Evolutionary conservation across 768 basidiomycete species (phyloP), one percentile per base, ranked within the genome.

Genomic region (Pulveroboletus frians): DNA sequence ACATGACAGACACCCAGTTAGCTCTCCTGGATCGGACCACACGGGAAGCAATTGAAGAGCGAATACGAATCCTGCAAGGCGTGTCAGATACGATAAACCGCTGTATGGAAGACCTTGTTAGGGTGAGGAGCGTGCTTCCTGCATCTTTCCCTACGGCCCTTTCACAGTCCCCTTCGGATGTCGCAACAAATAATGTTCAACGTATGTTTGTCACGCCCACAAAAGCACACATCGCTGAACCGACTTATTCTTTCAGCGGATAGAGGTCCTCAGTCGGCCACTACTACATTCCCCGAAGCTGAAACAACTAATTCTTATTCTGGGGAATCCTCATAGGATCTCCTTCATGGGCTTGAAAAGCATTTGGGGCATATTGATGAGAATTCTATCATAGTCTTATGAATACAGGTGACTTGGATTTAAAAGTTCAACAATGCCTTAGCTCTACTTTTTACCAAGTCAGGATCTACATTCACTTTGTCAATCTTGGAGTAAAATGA

Each of bases 11-110:
- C 14, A 78, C 78, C 35, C 86, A 91, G 57, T 71, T 92, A 11
- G 70, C 75, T 15, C 67, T 74, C 17, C 69, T 92, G 67, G 88
- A 92, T 54, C 69, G 59, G 23, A 62, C 84, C 34, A 90, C 88
- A 23, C 73, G 88, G 46, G 86, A 88, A 55, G 85, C 86, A 6
- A 86, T 96, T 42, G 89, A 93, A 55, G 90, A 92, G 58, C 79
- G 91, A 47, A 67, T 97, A 52, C 75, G 81, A 37, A 76, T 91
- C 34, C 69, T 97, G 32, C 84, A 92, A 67, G 78, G 81, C 15
- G 85, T 94, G 34, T 88, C 91, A 34, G 73, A 73, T 32, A 77
- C 83, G 3, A 73, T 92, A n/a, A 80, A 80, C 61, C 75, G 76
- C 17, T 84, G 90, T 58, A 77, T 90, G 46, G 84, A 88, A 55